Evolutionary conservation across 331 rosid species (phyloP).

Genomic region (Saraca asoca): DNA sequence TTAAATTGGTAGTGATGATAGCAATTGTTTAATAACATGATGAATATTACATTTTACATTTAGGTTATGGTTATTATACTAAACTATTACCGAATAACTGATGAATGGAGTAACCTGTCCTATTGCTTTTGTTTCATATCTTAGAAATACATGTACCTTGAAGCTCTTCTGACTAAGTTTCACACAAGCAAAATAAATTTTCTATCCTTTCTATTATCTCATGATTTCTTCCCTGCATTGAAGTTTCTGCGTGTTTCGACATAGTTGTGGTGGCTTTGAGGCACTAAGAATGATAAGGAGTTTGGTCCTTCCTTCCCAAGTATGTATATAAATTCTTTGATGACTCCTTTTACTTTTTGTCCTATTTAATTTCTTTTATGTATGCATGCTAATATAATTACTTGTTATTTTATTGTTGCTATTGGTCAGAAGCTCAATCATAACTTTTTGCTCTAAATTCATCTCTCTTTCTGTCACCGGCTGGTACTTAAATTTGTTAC

Average conservation of each 20-base stretch:
- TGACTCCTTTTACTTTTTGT: not conserved
- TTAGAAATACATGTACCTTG: too few species aligned
- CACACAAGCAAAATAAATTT: not conserved
- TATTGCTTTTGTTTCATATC: not conserved
- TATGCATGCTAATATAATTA: too few species aligned
- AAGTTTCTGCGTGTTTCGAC: not conserved
- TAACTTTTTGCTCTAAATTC: not conserved
- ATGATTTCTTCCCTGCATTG: not conserved
- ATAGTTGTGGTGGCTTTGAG: not conserved
- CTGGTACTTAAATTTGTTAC: constrained; percentile 19
- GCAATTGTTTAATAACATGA: too few species aligned
- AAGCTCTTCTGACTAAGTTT: too few species aligned
- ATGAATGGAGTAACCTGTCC: too few species aligned
- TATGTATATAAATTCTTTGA: not conserved
- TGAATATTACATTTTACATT: too few species aligned
- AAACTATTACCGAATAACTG: too few species aligned
- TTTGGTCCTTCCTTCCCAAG: constrained; percentile 22
- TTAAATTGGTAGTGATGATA: too few species aligned
- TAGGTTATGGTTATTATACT: too few species aligned
- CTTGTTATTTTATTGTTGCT: not conserved
- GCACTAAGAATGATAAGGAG: constrained; percentile 8
- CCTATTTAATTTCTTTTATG: too few species aligned
- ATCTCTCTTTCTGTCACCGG: not conserved
- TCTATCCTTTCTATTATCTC: not conserved
- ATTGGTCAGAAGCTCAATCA: not conserved